These are phyloP conservation scores for Starmerella potacharoeniae DNA, from an alignment of 805 yeast species.

Conservation along the genomic window DNA sequence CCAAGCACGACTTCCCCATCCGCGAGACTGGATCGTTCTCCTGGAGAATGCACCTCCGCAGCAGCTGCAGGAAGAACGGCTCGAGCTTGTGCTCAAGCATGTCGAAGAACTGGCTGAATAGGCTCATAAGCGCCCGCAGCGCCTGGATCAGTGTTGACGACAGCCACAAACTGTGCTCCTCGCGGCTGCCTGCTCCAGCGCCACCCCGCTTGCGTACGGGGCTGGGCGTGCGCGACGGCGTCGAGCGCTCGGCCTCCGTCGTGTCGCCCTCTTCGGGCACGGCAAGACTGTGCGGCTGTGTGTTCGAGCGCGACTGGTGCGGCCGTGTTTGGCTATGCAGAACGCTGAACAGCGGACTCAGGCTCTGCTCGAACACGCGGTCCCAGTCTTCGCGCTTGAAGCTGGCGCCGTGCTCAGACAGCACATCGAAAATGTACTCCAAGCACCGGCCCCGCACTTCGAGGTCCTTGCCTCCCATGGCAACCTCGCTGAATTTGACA, in stretches of 20 bases:
- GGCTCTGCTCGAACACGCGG: slow-evolving; percentile 56
- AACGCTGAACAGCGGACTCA: slow-evolving; percentile 84
- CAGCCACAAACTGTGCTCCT: slow-evolving; percentile 88
- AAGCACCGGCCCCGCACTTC: slow-evolving; percentile 89
- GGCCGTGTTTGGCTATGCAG: slow-evolving; percentile 41
- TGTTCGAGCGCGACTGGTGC: not conserved
- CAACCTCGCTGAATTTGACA: slow-evolving; percentile 72
- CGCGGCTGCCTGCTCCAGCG: slow-evolving; percentile 33
- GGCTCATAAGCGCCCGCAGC: slow-evolving; percentile 69
- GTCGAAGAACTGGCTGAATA: slow-evolving; percentile 73
- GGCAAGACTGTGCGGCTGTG: slow-evolving; percentile 26
- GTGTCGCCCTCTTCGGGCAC: slow-evolving; percentile 38
- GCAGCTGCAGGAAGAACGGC: slow-evolving; percentile 65
- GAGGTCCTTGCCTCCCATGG: slow-evolving; percentile 85
- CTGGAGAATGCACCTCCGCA: slow-evolving; percentile 85
- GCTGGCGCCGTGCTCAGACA: slow-evolving; percentile 66
- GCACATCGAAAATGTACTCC: slow-evolving; percentile 66
- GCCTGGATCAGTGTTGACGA: slow-evolving; percentile 96
- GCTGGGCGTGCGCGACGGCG: slow-evolving; percentile 7
- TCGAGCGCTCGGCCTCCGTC: not conserved
- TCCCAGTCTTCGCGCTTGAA: slow-evolving; percentile 77
- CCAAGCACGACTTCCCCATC: slow-evolving; percentile 83
- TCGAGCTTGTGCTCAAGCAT: slow-evolving; percentile 62
- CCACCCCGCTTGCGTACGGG: not conserved
- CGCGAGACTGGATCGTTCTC: slow-evolving; percentile 94